Evolutionary conservation across 2,329 filamentous ascomycete species (phyloP).

Genomic region (Apiospora saccharicola): DNA sequence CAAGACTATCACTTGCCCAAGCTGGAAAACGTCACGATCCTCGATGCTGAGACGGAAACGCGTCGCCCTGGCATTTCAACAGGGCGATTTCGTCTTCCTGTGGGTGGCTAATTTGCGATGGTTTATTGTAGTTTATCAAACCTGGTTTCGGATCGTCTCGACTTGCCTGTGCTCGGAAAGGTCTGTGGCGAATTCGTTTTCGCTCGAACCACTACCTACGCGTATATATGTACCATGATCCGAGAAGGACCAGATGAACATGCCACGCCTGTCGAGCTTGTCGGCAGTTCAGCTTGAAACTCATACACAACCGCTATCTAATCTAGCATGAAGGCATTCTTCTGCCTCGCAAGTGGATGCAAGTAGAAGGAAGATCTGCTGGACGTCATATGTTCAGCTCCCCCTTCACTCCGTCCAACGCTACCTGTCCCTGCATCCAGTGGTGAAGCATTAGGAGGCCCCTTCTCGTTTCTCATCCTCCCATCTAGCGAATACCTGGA

Average conservation of each 20-base stretch:
- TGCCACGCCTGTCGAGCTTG: not conserved
- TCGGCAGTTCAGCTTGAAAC: not conserved
- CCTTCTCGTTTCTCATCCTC: not conserved
- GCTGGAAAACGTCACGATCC: not conserved
- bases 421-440: not conserved
- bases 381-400: too few relatives aligned
- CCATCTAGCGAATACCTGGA: not conserved
- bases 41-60: not conserved
- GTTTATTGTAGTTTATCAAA: not conserved
- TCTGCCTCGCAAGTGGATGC: not conserved
- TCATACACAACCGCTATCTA: not conserved
- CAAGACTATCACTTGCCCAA: not conserved
- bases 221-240: not conserved
- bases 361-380: not conserved
- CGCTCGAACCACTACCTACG: not conserved
- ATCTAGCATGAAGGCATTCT: not conserved
- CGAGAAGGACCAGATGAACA: not conserved
- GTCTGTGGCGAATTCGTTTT: not conserved
- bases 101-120: not conserved
- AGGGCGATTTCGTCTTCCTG: not conserved
- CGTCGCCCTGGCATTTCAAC: not conserved
- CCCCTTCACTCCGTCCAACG: not conserved
- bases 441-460: not conserved
- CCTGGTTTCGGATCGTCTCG: conserved; percentile 2
- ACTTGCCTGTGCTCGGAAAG: not conserved